These are phyloP conservation scores for Aspergillus bridgeri DNA, from an alignment of 495 filamentous ascomycete genomes.

Conservation along the genomic window DNA sequence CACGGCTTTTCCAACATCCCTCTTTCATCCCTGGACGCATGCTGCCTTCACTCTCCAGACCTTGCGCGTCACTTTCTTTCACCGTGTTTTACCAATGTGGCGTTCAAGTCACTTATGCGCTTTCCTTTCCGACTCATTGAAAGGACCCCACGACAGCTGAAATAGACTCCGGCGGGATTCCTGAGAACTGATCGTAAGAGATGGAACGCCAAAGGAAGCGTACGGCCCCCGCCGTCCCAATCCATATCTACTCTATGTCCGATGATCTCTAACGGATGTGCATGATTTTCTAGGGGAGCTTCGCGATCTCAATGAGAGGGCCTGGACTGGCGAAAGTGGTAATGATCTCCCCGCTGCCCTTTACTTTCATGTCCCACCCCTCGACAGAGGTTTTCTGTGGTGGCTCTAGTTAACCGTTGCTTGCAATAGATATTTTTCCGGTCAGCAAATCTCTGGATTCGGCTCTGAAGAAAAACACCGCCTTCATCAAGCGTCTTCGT, in stretches of 20 bases:
- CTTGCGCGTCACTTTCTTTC: slow-evolving; percentile 14
- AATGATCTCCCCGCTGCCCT: slow-evolving; percentile 16
- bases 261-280: slow-evolving; percentile 14
- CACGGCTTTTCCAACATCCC: slow-evolving; percentile 9
- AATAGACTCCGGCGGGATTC: slow-evolving; percentile 15
- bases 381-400: not conserved
- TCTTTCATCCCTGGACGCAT: slow-evolving; percentile 4
- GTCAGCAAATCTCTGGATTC: slow-evolving; percentile 84
- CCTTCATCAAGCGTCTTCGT: slow-evolving; percentile 94
- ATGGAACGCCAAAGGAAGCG: slow-evolving; percentile 90
- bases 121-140: slow-evolving; percentile 40
- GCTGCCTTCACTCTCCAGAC: slow-evolving; percentile 10
- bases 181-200: slow-evolving; percentile 16
- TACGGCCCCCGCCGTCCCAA: slow-evolving; percentile 33
- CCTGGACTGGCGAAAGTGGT: slow-evolving; percentile 89
- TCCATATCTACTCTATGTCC: not conserved
- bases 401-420: not conserved
- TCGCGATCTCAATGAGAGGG: slow-evolving; percentile 77
- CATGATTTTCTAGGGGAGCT: slow-evolving; percentile 65
- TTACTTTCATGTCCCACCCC: not conserved
- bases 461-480: slow-evolving; percentile 97
- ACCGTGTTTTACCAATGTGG: slow-evolving; percentile 38
- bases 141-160: slow-evolving; percentile 36
- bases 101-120: slow-evolving; percentile 37
- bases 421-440: slow-evolving; percentile 69